phyloP scores from a whole-genome alignment of 371 early-diverging fungal genomes.

The Actinomucor elegans region DNA sequence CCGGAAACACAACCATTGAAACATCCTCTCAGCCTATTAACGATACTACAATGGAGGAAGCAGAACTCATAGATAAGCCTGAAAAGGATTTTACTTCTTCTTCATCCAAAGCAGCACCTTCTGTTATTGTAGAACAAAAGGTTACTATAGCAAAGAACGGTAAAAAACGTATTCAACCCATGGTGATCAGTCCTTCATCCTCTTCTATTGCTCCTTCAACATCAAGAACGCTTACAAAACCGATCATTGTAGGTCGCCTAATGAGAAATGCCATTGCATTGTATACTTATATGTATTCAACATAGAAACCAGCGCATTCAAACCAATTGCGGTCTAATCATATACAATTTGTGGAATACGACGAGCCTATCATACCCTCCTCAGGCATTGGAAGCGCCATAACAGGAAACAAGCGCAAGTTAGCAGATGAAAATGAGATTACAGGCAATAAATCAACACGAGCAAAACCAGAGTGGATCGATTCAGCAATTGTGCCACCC shows the following conservation, averaged over 20 bases:
- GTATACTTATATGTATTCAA: no score
- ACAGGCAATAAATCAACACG: slow-evolving; percentile 12
- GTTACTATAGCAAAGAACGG: slow-evolving; percentile 76
- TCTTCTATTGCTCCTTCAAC: neutral
- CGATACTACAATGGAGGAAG: slow-evolving; percentile 6
- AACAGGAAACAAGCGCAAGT: slow-evolving; percentile 54
- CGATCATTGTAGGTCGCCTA: neutral
- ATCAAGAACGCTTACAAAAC: neutral
- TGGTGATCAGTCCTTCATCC: slow-evolving; percentile 34
- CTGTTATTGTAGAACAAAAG: slow-evolving; percentile 43
- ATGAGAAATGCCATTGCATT: no score
- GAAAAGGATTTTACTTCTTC: neutral
- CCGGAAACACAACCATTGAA: slow-evolving; percentile 16
- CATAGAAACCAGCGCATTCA: no score
- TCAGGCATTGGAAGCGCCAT: slow-evolving; percentile 41
- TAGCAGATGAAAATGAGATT: slow-evolving; percentile 15
- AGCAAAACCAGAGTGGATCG: slow-evolving; percentile 33
- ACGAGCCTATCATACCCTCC: slow-evolving; percentile 26
- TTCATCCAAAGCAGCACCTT: slow-evolving; percentile 24
- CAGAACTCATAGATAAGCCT: neutral
- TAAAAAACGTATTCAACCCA: slow-evolving; percentile 78
- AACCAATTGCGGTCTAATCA: neutral
- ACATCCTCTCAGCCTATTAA: neutral
- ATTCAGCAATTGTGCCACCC: slow-evolving; percentile 45
- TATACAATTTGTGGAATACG: slow-evolving; percentile 2